Evolutionary conservation across 768 basidiomycete genomes (phyloP), one percentile per base, ranked within the genome.

Genomic region (Leccinum subtestaceum): DNA sequence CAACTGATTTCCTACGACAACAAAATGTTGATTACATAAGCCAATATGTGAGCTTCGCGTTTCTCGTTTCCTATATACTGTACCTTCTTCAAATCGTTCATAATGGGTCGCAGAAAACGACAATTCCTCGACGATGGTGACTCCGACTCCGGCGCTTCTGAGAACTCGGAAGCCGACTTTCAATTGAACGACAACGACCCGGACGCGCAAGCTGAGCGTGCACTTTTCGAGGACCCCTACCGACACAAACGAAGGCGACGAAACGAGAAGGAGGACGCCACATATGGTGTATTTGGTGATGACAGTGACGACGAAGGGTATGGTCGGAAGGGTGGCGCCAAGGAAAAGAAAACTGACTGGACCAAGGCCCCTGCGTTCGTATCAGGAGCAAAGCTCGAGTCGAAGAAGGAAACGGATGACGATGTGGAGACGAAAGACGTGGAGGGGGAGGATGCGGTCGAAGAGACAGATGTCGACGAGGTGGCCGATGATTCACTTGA

Each of bases 321-420:
- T 49, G 65, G 62, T 52, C 64, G 59, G 43, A 69, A 67, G 56
- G 63, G 64, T 47, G 53, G 50, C 8, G 60, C 69, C 46, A 73
- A 63, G 54, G 63, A 68, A 55, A 81, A 78, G 69, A 80, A 77
- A 64, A 81, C 75, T 17, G 83, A 90, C 71, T 91, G 89, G 84
- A 81, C 88, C 25, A 89, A 86, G 75, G 85, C 87, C 3, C 91
- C 91, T 12, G 81, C 87, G 1, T 93, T 93, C 67, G 83, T 90
- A 12, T 80, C 84, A 1, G 78, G 85, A 17, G 80, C 84, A 59
- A 71, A 75, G 61, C 71, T 75, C 45, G 72, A 78, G 27, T 59
- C 72, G 31, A 71, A 73, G 48, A 79, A 78, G 65, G 80, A 84
- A 47, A 72, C 77, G 21, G 67, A 70, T 2, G 77, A 81, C 62